A percentile compares a stretch with the other conserved stretches of the same genome.
Evolutionary conservation across 192 early-diverging fungal species (phyloP).

Genomic region (Geranomyces variabilis): DNA sequence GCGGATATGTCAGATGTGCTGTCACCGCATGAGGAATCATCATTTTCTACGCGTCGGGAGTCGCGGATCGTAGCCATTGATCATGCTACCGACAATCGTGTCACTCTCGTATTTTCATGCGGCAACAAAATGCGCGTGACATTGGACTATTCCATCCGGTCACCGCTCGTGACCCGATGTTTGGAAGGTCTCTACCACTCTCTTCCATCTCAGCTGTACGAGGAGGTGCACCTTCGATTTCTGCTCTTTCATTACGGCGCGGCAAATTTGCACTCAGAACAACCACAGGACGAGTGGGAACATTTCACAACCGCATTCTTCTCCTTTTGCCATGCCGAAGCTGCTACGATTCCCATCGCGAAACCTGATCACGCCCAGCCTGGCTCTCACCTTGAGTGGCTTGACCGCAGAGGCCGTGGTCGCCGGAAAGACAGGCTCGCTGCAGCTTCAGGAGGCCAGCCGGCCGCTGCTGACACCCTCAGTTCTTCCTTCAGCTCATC

Average conservation of each 20-base stretch:
- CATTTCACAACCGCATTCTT: conserved; percentile 13
- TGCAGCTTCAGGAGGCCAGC: background rate
- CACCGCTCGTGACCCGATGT: conserved; percentile 8
- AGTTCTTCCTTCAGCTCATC: background rate
- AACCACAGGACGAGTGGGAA: conserved; percentile 3
- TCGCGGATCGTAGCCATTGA: conserved; percentile 8
- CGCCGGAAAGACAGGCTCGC: background rate
- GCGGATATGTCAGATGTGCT: background rate
- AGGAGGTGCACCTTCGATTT: conserved; percentile 1
- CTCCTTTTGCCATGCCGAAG: conserved; percentile 16
- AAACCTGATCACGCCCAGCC: too few species aligned
- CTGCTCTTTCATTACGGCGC: background rate
- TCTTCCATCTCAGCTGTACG: background rate
- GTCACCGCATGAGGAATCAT: background rate
- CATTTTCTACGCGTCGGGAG: background rate
- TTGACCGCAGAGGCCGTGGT: background rate
- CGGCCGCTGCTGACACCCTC: background rate
- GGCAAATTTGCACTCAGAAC: background rate
- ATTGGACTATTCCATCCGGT: background rate
- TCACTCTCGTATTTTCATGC: conserved; percentile 18
- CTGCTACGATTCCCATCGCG: too few species aligned
- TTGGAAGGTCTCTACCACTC: conserved; percentile 17
- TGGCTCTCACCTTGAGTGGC: too few species aligned
- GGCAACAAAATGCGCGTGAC: conserved; percentile 1
- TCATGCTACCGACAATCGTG: conserved; percentile 12